Evolutionary conservation across 2,329 filamentous ascomycete genomes (phyloP).

Genomic region (Penicillium glabrum): DNA sequence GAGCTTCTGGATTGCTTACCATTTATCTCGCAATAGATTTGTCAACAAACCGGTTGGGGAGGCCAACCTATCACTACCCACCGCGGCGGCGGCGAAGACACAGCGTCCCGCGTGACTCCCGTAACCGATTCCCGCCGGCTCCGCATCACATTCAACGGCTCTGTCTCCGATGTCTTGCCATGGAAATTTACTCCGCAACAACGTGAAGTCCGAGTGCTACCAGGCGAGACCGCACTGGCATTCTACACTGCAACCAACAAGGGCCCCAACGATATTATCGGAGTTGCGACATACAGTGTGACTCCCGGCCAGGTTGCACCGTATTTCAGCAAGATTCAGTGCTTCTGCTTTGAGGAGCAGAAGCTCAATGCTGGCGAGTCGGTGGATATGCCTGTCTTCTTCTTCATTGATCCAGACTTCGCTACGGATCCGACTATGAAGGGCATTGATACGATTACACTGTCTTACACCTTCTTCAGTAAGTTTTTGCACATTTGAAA

Average conservation of each 20-base stretch:
- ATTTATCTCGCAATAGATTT: slow-evolving; percentile 40
- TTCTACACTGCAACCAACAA: slow-evolving; percentile 98
- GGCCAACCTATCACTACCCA: slow-evolving; percentile 86
- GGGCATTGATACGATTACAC: slow-evolving; percentile 88
- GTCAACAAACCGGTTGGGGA: slow-evolving; percentile 69
- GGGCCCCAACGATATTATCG: slow-evolving; percentile 89
- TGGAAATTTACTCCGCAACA: slow-evolving; percentile 99
- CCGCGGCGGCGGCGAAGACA: slow-evolving; percentile 65
- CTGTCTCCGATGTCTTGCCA: slow-evolving; percentile 88
- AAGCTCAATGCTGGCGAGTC: slow-evolving; percentile 91
- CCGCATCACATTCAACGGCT: slow-evolving; percentile 93
- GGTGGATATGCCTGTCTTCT: slow-evolving; percentile 99
- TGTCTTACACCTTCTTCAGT: slow-evolving; percentile 99
- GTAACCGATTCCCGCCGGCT: slow-evolving; percentile 80
- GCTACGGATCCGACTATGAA: slow-evolving; percentile 89
- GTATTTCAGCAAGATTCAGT: slow-evolving; percentile 99
- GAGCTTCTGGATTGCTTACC: background rate
- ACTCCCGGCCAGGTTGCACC: slow-evolving; percentile 93
- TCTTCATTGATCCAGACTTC: slow-evolving; percentile 97
- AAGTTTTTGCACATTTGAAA: slow-evolving; percentile 39
- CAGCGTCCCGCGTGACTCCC: slow-evolving; percentile 74
- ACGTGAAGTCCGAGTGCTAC: slow-evolving; percentile 90
- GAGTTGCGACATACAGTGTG: slow-evolving; percentile 95
- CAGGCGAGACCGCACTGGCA: slow-evolving; percentile 92
- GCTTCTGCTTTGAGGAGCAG: slow-evolving; percentile 98